Percentiles rank a stretch among this genome's conserved stretches.
These are phyloP conservation scores for Entelexis sorbosivorans DNA, from an alignment of 1,139 yeast genomes.

Conservation along the genomic window DNA sequence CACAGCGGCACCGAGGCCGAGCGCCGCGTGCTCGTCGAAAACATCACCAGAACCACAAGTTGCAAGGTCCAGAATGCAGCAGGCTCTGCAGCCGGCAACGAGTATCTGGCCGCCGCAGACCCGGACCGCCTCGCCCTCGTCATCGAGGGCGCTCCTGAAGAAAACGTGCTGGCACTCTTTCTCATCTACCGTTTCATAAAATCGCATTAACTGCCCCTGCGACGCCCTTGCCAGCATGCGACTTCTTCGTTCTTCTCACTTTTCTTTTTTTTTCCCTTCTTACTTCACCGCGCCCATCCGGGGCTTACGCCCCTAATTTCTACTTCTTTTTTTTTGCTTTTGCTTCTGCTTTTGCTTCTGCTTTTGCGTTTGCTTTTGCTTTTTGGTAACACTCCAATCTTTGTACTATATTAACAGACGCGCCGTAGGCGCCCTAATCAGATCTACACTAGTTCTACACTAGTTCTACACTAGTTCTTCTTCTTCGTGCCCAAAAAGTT, in stretches of 20 bases:
- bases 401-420: no score
- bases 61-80: slow-evolving; percentile 39
- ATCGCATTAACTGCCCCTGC: not conserved
- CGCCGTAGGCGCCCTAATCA: no score
- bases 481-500: slow-evolving; percentile 49
- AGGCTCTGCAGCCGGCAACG: slow-evolving; percentile 20
- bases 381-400: no score
- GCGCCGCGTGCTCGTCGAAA: slow-evolving; percentile 15
- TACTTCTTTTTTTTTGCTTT: no score
- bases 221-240: no score
- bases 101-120: slow-evolving; percentile 12
- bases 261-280: no score
- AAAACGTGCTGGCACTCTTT: slow-evolving; percentile 67
- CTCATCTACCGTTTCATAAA: slow-evolving; percentile 66
- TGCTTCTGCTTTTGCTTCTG: no score
- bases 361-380: no score
- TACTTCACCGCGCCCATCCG: no score
- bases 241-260: no score
- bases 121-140: slow-evolving; percentile 49
- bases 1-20: slow-evolving; percentile 4
- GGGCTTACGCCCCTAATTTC: no score
- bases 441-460: no score
- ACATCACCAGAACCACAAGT: slow-evolving; percentile 19
- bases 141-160: slow-evolving; percentile 56
- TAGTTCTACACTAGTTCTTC: not conserved